These are phyloP conservation scores for Cornus controversa DNA, from an alignment of 148 eudicot species.

Conservation along the genomic window DNA sequence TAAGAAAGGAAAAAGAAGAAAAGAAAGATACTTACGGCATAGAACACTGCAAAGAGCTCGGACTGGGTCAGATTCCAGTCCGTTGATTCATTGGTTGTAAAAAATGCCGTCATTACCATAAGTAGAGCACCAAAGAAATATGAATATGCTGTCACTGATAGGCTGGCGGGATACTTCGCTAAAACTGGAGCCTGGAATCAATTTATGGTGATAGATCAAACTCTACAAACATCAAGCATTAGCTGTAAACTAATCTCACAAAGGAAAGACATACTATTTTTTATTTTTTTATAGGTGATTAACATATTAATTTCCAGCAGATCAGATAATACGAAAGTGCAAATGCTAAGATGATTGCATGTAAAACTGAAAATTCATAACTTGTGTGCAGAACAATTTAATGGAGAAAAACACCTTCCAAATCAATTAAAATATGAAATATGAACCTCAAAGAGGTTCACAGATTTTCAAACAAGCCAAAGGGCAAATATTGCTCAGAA, in stretches of 20 bases:
- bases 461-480: no score
- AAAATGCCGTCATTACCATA: conserved; percentile 60
- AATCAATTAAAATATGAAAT: neutral
- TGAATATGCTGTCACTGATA: conserved; percentile 95
- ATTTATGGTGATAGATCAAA: conserved; percentile 16
- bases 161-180: conserved; percentile 89
- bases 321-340: neutral
- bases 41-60: conserved; percentile 70
- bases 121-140: conserved; percentile 74
- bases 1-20: neutral
- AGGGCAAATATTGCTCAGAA: neutral
- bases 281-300: neutral
- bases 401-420: conserved; percentile 2
- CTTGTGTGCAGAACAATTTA: neutral
- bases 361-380: conserved; percentile 9
- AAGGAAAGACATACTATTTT: neutral
- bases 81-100: conserved; percentile 53
- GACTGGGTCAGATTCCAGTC: conserved; percentile 73
- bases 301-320: neutral
- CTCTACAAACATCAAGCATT: neutral
- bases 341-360: neutral
- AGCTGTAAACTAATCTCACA: neutral
- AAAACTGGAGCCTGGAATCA: conserved; percentile 82
- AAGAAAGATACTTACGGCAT: conserved; percentile 67
- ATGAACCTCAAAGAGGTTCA: neutral